Conservation (phyloP, 768 basidiomycete genomes). For the Lactifluus echinatus region DNA sequence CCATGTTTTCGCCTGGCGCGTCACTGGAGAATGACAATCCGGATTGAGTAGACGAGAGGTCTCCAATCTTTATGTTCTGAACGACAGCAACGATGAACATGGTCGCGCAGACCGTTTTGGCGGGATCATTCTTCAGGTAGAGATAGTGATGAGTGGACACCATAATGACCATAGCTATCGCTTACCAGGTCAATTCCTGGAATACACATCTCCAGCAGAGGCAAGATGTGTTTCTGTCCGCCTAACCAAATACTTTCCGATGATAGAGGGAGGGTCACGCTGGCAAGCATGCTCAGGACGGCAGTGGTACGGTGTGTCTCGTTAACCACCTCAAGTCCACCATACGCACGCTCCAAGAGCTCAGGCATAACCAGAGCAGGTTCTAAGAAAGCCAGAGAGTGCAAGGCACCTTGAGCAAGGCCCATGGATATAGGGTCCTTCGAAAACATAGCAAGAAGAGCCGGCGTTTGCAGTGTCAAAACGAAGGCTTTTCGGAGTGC, state of each 20-base stretch:
- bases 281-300: conserved; percentile 75
- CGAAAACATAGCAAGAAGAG: conserved; percentile 84
- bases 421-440: conserved; percentile 75
- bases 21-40: conserved; percentile 48
- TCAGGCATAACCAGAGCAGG: conserved; percentile 85
- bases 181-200: conserved; percentile 87
- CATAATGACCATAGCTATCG: background rate
- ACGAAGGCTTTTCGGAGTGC: conserved; percentile 79
- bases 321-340: conserved; percentile 86
- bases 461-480: conserved; percentile 70
- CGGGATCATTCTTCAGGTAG: conserved; percentile 58
- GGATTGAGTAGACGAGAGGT: conserved; percentile 55
- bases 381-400: conserved; percentile 69
- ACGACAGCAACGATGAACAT: conserved; percentile 68
- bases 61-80: conserved; percentile 71
- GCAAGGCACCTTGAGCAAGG: conserved; percentile 75
- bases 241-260: conserved; percentile 72
- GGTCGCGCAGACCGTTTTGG: conserved; percentile 71
- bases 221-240: conserved; percentile 83
- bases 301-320: conserved; percentile 95
- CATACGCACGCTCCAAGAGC: conserved; percentile 82
- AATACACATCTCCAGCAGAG: conserved; percentile 78
- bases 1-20: conserved; percentile 47
- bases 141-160: background rate
- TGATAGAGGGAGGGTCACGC: conserved; percentile 65